Percentiles rank a stretch among this genome's conserved stretches.
These are phyloP conservation scores for Creolimax fragrantissima DNA, from an alignment of 78 protist species.

Conservation along the genomic window DNA sequence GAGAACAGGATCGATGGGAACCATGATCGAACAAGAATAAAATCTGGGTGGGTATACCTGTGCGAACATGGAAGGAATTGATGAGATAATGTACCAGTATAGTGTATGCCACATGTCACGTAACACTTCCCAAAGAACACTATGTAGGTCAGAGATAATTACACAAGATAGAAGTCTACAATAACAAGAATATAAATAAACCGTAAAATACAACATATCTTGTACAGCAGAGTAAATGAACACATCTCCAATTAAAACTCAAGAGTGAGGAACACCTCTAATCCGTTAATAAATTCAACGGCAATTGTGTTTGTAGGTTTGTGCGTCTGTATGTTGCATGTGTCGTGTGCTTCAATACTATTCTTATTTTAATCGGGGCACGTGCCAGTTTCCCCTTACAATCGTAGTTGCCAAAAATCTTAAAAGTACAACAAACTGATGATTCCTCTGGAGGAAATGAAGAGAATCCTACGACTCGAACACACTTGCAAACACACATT, in stretches of 20 bases:
- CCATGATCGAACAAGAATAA: conserved; percentile 16
- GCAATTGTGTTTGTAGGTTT: neutral
- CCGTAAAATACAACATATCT: neutral
- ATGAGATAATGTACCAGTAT: too few species aligned
- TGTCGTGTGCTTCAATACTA: too few species aligned
- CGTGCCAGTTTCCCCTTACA: too few species aligned
- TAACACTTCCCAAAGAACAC: too few species aligned
- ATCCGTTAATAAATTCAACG: neutral
- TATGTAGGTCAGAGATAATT: neutral
- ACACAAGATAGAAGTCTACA: neutral
- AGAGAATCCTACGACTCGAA: too few species aligned
- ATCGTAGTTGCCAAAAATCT: too few species aligned
- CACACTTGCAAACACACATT: too few species aligned
- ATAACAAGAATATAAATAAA: neutral
- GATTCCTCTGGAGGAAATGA: too few species aligned
- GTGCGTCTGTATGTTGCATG: neutral
- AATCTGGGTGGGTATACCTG: conserved; percentile 15
- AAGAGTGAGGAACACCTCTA: neutral
- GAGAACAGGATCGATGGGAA: conserved; percentile 17
- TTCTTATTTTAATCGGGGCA: too few species aligned
- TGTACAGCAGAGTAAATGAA: neutral
- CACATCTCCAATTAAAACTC: neutral
- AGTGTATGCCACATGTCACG: too few species aligned
- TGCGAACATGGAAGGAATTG: neutral
- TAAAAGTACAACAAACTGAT: too few species aligned